Evolutionary conservation across 768 basidiomycete genomes (phyloP), one percentile per base, ranked within the genome.

Genomic region (Pholiota conissans): DNA sequence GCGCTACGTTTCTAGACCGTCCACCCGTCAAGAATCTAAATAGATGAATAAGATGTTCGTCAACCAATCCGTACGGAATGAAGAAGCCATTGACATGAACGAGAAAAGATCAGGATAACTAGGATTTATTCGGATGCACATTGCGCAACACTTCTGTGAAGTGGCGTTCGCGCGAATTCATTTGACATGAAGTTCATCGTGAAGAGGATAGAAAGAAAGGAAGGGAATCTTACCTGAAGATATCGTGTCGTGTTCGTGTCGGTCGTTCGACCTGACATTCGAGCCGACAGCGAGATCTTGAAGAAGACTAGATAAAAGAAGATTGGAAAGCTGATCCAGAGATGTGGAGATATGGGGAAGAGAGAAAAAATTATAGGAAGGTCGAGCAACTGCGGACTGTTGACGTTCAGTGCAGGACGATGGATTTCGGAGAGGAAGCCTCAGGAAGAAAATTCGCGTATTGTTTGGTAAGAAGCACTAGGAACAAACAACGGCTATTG

Each of bases 91-190:
- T n/a, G n/a, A 22, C 42, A 20, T 11, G 10, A 4, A 20, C 9
- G 22, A 52, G 18, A 45, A 58, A 49, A 40, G 53, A 55, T 67
- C 66, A 65, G 66, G 30, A 66, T 66, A 66, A 66, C 65, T 66
- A 66, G 65, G 65, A 66, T 66, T 66, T 62, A 55, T 52, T 53
- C 37, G 53, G 42, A 52, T 32, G 60, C 59, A 63, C 65, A 66
- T 62, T 55, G 64, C 63, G 62, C 64, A 62, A 60, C 64, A 34
- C 58, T 59, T 55, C 53, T 24, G 47, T 11, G 58, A 61, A 58
- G 60, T 49, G 60, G 64, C 62, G 66, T 65, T 67, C 66, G 60
- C 61, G 49, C 56, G 51, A 58, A 57, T 60, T 63, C 59, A 60
- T 58, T 30, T 58, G 61, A 61, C 58, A 61, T 58, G 52, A 59